Percentiles rank a stretch among this genome's conserved stretches.
These are phyloP conservation scores for Dryadomyces sulphureus DNA, from an alignment of 2,329 filamentous ascomycete species.

Conservation along the genomic window DNA sequence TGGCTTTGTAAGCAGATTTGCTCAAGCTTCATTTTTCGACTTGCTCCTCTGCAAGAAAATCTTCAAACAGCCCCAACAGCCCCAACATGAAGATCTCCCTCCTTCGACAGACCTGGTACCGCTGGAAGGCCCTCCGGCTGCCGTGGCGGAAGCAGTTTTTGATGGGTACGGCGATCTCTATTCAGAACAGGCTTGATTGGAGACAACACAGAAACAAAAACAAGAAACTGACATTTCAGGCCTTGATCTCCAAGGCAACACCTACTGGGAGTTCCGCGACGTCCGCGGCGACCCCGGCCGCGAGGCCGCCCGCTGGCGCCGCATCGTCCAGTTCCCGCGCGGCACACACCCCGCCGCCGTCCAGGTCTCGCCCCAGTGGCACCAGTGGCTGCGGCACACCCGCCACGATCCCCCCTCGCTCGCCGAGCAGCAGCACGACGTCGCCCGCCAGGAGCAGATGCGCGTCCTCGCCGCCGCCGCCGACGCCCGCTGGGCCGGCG, in stretches of 20 bases:
- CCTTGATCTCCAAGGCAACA: conserved; percentile 50
- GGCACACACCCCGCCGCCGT: conserved; percentile 39
- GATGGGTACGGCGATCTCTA: conserved; percentile 41
- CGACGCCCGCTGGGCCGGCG: conserved; percentile 44
- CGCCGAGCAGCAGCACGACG: conserved; percentile 39
- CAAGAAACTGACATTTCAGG: conserved; percentile 23
- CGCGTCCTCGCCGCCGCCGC: conserved; percentile 43
- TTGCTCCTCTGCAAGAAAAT: too few species aligned
- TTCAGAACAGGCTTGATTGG: too few species aligned
- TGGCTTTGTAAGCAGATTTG: too few species aligned
- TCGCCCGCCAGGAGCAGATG: conserved; percentile 35
- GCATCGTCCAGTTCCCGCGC: conserved; percentile 45
- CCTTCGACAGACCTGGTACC: conserved; percentile 34
- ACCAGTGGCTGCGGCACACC: conserved; percentile 53
- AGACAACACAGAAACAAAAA: not conserved
- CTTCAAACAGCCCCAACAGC: too few species aligned
- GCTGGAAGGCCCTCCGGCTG: conserved; percentile 46
- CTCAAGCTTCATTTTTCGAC: too few species aligned
- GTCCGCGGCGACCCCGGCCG: conserved; percentile 21
- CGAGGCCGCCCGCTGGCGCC: conserved; percentile 33
- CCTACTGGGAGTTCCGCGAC: conserved; percentile 54
- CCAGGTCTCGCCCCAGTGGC: conserved; percentile 46
- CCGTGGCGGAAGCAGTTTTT: conserved; percentile 51
- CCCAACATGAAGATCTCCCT: conserved; percentile 21
- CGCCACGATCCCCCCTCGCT: conserved; percentile 38